Evolutionary conservation across 768 basidiomycete species (phyloP).

Genomic region (Xerocomellus amylosporus): DNA sequence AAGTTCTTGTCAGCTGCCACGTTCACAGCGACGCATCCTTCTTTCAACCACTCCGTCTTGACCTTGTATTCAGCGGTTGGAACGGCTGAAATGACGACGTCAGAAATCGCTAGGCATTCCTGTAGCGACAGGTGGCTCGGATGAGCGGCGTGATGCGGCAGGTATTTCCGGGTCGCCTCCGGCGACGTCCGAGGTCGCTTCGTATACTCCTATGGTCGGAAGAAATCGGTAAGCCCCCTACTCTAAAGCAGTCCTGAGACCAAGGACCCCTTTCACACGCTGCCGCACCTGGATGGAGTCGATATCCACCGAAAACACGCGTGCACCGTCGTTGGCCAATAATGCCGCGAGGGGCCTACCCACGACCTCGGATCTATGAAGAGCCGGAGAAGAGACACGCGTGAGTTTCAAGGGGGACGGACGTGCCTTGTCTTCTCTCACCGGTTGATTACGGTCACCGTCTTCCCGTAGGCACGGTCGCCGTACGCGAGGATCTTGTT

Average conservation of each 20-base stretch:
- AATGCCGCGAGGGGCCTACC: slow-evolving; percentile 95
- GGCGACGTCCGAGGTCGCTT: slow-evolving; percentile 65
- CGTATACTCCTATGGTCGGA: slow-evolving; percentile 71
- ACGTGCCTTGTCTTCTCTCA: slow-evolving; percentile 30
- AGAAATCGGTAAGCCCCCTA: background rate
- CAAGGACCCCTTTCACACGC: background rate
- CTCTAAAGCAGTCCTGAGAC: background rate
- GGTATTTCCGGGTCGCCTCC: slow-evolving; percentile 55
- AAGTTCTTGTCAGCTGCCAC: slow-evolving; percentile 97
- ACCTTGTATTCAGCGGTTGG: slow-evolving; percentile 84
- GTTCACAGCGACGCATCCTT: slow-evolving; percentile 91
- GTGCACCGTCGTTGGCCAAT: slow-evolving; percentile 93
- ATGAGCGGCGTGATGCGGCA: slow-evolving; percentile 81
- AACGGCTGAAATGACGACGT: slow-evolving; percentile 94
- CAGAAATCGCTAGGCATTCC: slow-evolving; percentile 79
- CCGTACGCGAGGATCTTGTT: slow-evolving; percentile 91
- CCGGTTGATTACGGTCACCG: slow-evolving; percentile 93
- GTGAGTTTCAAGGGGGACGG: slow-evolving; percentile 1
- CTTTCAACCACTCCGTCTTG: slow-evolving; percentile 84
- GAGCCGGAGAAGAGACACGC: background rate
- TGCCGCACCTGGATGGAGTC: slow-evolving; percentile 79
- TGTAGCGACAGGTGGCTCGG: slow-evolving; percentile 66
- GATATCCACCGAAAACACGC: slow-evolving; percentile 93
- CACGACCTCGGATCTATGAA: slow-evolving; percentile 88
- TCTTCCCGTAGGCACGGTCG: slow-evolving; percentile 91